A percentile compares a stretch with the other conserved stretches of the same genome.
Evolutionary conservation across 345 rosid genomes (phyloP).

Genomic region (Pugionium cornutum): DNA sequence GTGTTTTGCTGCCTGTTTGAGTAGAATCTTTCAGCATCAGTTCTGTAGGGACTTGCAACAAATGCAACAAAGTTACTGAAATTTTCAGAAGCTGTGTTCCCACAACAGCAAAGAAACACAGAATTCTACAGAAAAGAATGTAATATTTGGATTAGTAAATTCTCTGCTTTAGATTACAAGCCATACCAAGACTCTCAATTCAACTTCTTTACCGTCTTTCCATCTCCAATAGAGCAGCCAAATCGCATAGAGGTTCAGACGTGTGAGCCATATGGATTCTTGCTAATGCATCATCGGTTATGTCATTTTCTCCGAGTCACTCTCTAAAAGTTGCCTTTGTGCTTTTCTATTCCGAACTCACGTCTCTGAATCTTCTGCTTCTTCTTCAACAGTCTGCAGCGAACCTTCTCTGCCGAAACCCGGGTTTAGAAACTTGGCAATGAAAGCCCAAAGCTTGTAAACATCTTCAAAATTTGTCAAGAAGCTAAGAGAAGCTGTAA

Average conservation of each 20-base stretch:
- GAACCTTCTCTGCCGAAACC: conserved; percentile 63
- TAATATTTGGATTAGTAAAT: too few species aligned
- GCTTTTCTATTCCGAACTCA: conserved; percentile 17
- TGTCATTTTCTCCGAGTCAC: too few species aligned
- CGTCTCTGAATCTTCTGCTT: conserved; percentile 15
- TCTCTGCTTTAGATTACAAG: neutral
- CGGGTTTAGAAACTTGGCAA: conserved; percentile 82
- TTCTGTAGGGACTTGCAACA: conserved; percentile 10
- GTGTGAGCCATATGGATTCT: too few species aligned
- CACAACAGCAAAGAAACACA: conserved; percentile 9
- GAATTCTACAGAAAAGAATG: neutral
- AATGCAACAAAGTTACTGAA: conserved; percentile 18
- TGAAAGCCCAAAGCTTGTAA: conserved; percentile 86
- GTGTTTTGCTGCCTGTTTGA: too few species aligned
- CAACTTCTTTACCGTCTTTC: too few species aligned
- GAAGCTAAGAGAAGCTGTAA: conserved; percentile 90
- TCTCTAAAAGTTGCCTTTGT: conserved; percentile 4
- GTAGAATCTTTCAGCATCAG: neutral
- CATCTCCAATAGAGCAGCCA: too few species aligned
- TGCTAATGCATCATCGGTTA: too few species aligned
- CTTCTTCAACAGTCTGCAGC: conserved; percentile 74
- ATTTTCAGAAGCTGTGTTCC: too few species aligned
- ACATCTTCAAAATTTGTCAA: conserved; percentile 95
- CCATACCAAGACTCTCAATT: too few species aligned
- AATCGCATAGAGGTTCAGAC: too few species aligned